These are phyloP conservation scores for Auxenochlorella protothecoides DNA, from an alignment of 139 green algal species.

Conservation along the genomic window DNA sequence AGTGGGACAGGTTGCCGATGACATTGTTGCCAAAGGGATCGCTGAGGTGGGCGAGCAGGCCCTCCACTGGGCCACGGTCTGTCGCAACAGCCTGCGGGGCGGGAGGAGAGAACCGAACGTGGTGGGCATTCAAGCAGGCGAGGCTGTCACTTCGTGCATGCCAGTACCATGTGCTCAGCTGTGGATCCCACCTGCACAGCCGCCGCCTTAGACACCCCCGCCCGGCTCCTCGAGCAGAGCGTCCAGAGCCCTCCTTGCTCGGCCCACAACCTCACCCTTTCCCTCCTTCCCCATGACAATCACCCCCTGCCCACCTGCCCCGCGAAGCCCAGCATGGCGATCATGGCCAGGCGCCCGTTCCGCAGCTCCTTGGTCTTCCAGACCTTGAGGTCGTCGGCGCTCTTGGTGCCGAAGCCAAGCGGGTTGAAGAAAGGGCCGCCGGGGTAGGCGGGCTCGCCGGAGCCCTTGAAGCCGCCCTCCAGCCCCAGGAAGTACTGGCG, in stretches of 20 bases:
- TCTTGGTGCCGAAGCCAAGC: constrained; percentile 66
- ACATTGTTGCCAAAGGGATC: constrained; percentile 85
- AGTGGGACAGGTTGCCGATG: constrained; percentile 68
- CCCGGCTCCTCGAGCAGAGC: too few relatives aligned
- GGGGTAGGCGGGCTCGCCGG: constrained; percentile 87
- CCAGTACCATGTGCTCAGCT: too few relatives aligned
- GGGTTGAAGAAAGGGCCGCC: constrained; percentile 95
- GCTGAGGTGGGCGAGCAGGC: constrained; percentile 75
- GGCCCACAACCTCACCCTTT: too few relatives aligned
- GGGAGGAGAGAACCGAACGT: too few relatives aligned
- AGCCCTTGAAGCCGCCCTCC: constrained; percentile 72
- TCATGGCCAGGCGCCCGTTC: constrained; percentile 88
- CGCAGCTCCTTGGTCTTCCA: constrained; percentile 90
- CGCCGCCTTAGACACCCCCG: too few relatives aligned
- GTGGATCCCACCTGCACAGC: too few relatives aligned
- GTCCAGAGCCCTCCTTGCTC: too few relatives aligned
- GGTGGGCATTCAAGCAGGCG: too few relatives aligned
- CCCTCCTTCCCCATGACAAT: too few relatives aligned
- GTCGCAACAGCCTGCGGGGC: constrained; percentile 71
- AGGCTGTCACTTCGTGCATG: too few relatives aligned
- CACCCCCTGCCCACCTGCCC: too few relatives aligned
- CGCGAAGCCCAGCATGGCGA: constrained; percentile 58
- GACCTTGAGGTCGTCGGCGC: constrained; percentile 57
- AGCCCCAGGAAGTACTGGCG: constrained; percentile 96
- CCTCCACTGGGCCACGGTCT: constrained; percentile 71